A percentile compares a stretch with the other conserved stretches of the same genome.
Conservation (phyloP, 306 rosid species). For the Prinsepia uniflora region DNA sequence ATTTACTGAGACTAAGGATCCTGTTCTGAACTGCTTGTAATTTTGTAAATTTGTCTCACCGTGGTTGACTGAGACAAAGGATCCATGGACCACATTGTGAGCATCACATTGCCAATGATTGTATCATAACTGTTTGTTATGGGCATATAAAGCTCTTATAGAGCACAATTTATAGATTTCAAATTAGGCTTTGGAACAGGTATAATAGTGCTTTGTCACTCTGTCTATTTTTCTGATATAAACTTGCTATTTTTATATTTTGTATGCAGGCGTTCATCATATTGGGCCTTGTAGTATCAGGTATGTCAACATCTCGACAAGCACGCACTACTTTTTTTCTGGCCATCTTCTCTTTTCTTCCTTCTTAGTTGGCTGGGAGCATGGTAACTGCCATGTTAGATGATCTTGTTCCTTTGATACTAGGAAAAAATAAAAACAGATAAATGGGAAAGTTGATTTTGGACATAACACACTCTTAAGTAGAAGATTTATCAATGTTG, state of each 20-base stretch:
- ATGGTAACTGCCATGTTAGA: background rate
- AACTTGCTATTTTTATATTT: slow-evolving; percentile 25
- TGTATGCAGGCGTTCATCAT: slow-evolving; percentile 75
- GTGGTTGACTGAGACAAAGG: background rate
- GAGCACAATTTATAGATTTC: slow-evolving; percentile 16
- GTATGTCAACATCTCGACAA: slow-evolving; percentile 41
- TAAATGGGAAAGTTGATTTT: background rate
- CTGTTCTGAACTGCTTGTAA: background rate
- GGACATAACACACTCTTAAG: background rate
- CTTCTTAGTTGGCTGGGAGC: background rate
- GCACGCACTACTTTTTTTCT: background rate
- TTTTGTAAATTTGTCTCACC: background rate
- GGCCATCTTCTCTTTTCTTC: background rate
- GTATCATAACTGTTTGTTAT: slow-evolving; percentile 3
- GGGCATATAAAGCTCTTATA: slow-evolving; percentile 13
- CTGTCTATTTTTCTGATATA: slow-evolving; percentile 3
- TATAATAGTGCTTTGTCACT: slow-evolving; percentile 2
- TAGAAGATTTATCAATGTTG: background rate
- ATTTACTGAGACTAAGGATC: background rate
- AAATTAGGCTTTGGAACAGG: background rate
- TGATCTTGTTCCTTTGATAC: background rate
- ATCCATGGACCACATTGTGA: background rate
- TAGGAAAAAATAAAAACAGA: slow-evolving; percentile 1
- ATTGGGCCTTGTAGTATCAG: slow-evolving; percentile 60
- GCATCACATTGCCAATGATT: background rate